Evolutionary conservation across 2,329 filamentous ascomycete genomes (phyloP).

Genomic region (Aspergillus pseudonomiae): DNA sequence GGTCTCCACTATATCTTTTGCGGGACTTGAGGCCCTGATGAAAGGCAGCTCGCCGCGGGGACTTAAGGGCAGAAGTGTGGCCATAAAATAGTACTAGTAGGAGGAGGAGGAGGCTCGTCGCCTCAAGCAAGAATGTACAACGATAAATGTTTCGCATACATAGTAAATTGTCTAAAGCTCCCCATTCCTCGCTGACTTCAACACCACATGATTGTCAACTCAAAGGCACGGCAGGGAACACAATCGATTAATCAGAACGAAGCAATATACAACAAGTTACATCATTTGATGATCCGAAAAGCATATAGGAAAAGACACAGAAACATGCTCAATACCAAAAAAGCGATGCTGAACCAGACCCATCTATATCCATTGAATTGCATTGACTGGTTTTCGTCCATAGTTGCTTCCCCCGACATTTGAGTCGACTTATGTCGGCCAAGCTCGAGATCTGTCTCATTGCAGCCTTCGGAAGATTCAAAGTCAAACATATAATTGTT

Average conservation of each 20-base stretch:
- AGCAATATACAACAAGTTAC: slow-evolving; percentile 5
- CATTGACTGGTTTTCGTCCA: neutral
- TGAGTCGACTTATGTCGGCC: neutral
- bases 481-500: neutral
- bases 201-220: neutral
- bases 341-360: slow-evolving; percentile 24
- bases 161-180: neutral
- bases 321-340: slow-evolving; percentile 26
- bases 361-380: slow-evolving; percentile 28
- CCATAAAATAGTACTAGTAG: too few species aligned
- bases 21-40: too few species aligned
- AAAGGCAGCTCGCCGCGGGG: too few species aligned
- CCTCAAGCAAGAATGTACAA: neutral
- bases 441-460: neutral
- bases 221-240: neutral
- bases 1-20: too few species aligned
- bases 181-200: neutral
- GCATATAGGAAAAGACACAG: slow-evolving; percentile 28
- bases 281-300: slow-evolving; percentile 28
- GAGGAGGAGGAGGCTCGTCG: neutral
- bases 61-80: too few species aligned
- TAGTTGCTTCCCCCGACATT: neutral
- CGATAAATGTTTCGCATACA: neutral
- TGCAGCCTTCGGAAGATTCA: neutral
- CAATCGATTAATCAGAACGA: neutral